Percentiles rank a stretch among this genome's conserved stretches.
Evolutionary conservation across 148 eudicot species (phyloP).

Genomic region (Persicaria tinctoria): DNA sequence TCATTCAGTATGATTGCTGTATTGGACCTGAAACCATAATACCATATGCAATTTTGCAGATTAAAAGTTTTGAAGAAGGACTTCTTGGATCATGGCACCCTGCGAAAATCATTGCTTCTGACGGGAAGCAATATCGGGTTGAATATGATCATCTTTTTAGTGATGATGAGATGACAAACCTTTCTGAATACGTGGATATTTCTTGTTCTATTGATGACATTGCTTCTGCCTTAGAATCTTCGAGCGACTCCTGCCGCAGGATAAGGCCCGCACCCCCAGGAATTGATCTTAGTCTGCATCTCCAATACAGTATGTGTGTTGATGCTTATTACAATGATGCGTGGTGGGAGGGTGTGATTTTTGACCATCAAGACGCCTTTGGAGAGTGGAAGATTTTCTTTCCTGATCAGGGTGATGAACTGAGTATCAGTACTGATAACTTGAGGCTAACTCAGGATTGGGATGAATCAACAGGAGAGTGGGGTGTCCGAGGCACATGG

Average conservation of each 20-base stretch:
- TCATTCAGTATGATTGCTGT: neutral
- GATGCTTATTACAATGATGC: slow-evolving; percentile 60
- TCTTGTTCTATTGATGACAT: slow-evolving; percentile 36
- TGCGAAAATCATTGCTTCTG: slow-evolving; percentile 31
- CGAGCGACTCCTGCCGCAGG: slow-evolving; percentile 24
- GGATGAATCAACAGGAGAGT: slow-evolving; percentile 51
- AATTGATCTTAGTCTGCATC: slow-evolving; percentile 7
- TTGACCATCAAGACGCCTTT: slow-evolving; percentile 38
- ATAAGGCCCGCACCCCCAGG: slow-evolving; percentile 53
- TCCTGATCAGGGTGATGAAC: slow-evolving; percentile 80
- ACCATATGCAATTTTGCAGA: slow-evolving; percentile 33
- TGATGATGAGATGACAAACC: slow-evolving; percentile 22
- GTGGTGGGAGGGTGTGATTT: slow-evolving; percentile 99
- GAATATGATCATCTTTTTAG: slow-evolving; percentile 41
- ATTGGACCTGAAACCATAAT: slow-evolving; percentile 4
- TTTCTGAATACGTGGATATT: slow-evolving; percentile 37
- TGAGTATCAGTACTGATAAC: slow-evolving; percentile 12
- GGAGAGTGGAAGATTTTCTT: slow-evolving; percentile 52
- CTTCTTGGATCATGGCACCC: slow-evolving; percentile 82
- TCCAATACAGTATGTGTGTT: slow-evolving; percentile 67
- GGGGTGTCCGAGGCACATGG: slow-evolving; percentile 79
- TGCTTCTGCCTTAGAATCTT: neutral
- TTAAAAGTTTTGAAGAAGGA: slow-evolving; percentile 77
- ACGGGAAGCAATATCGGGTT: slow-evolving; percentile 25
- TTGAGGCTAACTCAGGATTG: slow-evolving; percentile 63